Percentiles rank a stretch among this genome's conserved stretches.
Conservation (phyloP, 2,329 filamentous ascomycete species). For the Arthrobotrys megalospora region DNA sequence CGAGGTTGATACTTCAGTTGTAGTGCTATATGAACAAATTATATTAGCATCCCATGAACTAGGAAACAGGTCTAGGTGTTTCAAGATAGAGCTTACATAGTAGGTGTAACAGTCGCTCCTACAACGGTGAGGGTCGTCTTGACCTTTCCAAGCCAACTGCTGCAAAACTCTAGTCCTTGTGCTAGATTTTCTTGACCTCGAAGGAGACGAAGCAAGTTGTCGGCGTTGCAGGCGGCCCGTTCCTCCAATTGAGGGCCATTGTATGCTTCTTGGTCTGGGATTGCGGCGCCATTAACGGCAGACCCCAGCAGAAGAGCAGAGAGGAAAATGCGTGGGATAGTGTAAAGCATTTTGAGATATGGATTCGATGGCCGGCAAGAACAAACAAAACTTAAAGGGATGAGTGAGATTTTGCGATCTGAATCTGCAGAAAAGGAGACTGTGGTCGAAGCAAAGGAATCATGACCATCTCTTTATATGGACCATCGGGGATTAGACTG, state of each 20-base stretch:
- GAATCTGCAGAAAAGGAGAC: too few relatives aligned
- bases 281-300: not conserved
- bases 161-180: constrained; percentile 26
- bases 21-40: not conserved
- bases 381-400: too few relatives aligned
- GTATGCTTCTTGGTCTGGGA: constrained; percentile 9
- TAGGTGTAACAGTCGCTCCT: constrained; percentile 26
- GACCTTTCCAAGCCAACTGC: constrained; percentile 19
- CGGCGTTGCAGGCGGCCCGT: constrained; percentile 31
- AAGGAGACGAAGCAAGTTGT: constrained; percentile 35
- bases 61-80: not conserved
- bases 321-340: constrained; percentile 2
- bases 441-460: too few relatives aligned
- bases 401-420: too few relatives aligned
- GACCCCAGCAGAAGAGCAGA: constrained; percentile 16
- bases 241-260: constrained; percentile 11
- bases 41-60: not conserved
- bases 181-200: constrained; percentile 15
- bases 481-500: too few relatives aligned
- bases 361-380: too few relatives aligned
- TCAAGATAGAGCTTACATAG: constrained; percentile 7
- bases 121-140: not conserved
- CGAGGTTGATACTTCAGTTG: not conserved
- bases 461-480: too few relatives aligned
- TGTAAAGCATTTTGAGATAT: constrained; percentile 6